These are phyloP conservation scores for Thalassiosira exigua DNA, from an alignment of 352 stramenopile genomes.

Conservation along the genomic window DNA sequence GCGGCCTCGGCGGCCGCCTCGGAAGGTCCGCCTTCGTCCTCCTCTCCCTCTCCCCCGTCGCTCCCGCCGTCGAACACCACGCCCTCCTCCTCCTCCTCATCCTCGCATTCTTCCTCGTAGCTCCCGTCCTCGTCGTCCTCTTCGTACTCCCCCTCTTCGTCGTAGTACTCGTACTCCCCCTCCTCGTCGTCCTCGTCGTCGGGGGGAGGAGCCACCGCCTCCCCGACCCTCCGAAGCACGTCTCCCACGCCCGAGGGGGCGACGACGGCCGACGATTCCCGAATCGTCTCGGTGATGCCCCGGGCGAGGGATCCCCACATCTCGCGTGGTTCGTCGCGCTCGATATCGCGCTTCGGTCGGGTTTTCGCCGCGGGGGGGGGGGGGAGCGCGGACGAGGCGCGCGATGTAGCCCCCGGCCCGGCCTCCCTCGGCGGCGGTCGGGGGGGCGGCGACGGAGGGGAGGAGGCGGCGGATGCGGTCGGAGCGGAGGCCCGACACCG, in stretches of 20 bases:
- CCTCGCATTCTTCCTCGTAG: constrained; percentile 29
- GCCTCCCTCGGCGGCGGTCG: too few relatives aligned
- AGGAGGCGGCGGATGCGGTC: too few relatives aligned
- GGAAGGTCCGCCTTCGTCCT: constrained; percentile 8
- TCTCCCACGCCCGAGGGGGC: constrained; percentile 20
- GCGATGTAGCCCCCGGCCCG: too few relatives aligned
- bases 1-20: neutral
- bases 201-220: constrained; percentile 70
- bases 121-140: constrained; percentile 23
- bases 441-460: too few relatives aligned
- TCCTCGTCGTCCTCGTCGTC: constrained; percentile 50
- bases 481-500: too few relatives aligned
- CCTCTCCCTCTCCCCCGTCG: constrained; percentile 22
- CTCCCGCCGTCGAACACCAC: constrained; percentile 33
- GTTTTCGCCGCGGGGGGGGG: too few relatives aligned
- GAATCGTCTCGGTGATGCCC: constrained; percentile 38
- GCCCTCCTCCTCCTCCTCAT: constrained; percentile 8
- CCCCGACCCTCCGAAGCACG: constrained; percentile 60
- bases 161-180: constrained; percentile 33
- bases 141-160: constrained; percentile 40
- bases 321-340: too few relatives aligned
- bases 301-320: constrained; percentile 58
- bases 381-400: too few relatives aligned
- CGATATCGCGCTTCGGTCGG: too few relatives aligned
- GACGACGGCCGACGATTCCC: constrained; percentile 19